phyloP scores from a whole-genome alignment of 192 early-diverging fungal genomes.

The Coemansia sp. region DNA sequence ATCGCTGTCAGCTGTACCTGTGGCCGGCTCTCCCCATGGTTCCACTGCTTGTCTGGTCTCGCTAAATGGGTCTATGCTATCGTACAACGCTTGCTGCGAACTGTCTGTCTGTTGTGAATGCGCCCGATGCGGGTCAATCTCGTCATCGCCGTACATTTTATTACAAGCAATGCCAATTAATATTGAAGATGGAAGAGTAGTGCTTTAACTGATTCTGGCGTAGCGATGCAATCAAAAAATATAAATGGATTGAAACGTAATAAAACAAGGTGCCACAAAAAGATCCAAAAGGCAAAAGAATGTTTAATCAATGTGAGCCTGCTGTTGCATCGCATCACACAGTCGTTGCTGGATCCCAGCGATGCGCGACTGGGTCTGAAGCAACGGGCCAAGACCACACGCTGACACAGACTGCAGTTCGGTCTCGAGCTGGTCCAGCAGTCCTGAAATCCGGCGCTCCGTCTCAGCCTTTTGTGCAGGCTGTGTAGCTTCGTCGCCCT shows the following conservation, averaged over 20 bases:
- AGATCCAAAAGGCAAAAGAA: conserved; percentile 2
- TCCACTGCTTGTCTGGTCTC: conserved; percentile 8
- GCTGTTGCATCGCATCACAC: conserved; percentile 17
- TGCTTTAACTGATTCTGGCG: too few species aligned
- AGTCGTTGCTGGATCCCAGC: conserved; percentile 24
- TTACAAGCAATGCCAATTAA: not conserved
- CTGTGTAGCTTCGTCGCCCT: not conserved
- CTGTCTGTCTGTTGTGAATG: conserved; percentile 6
- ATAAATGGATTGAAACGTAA: not conserved
- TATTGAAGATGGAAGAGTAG: too few species aligned
- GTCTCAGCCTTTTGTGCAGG: conserved; percentile 12
- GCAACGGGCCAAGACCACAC: conserved; percentile 5
- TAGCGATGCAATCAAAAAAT: too few species aligned
- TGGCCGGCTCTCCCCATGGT: conserved; percentile 4
- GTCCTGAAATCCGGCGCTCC: conserved; percentile 11
- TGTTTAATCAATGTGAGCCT: not conserved
- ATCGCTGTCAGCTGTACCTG: not conserved
- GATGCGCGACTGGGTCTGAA: conserved; percentile 20
- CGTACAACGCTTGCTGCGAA: conserved; percentile 19
- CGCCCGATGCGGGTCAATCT: conserved; percentile 47
- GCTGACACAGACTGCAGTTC: conserved; percentile 2
- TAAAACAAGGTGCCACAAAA: conserved; percentile 9
- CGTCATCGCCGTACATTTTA: conserved; percentile 31
- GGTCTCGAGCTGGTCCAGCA: conserved; percentile 23
- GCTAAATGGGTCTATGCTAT: conserved; percentile 37